Evolutionary conservation across 768 basidiomycete genomes (phyloP).

Genomic region (Rhodosporidiobolus odoratus): DNA sequence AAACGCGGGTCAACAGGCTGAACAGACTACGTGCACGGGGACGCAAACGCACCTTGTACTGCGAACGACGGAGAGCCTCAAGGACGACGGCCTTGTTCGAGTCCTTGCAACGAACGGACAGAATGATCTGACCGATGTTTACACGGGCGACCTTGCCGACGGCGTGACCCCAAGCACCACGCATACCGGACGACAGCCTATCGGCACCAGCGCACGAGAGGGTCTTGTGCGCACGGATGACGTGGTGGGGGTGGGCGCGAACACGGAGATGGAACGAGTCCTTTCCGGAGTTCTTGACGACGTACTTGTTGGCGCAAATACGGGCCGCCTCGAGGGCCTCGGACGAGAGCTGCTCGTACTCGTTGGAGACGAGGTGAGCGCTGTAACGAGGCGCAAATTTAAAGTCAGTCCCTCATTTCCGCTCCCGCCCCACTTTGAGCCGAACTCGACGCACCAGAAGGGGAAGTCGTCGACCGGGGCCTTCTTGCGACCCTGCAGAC

Average conservation of each 20-base stretch:
- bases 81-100: constrained; percentile 76
- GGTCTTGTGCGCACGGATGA: constrained; percentile 99
- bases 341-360: constrained; percentile 92
- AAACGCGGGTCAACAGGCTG: neutral
- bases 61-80: constrained; percentile 93
- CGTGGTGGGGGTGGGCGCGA: constrained; percentile 96
- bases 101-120: constrained; percentile 87
- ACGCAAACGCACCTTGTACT: constrained; percentile 64
- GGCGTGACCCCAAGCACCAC: constrained; percentile 99
- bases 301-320: constrained; percentile 99
- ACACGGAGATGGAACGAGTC: constrained; percentile 98
- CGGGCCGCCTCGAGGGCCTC: constrained; percentile 97
- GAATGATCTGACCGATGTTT: constrained; percentile 93
- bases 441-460: constrained; percentile 56
- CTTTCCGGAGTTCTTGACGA: constrained; percentile 93
- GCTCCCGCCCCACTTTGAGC: neutral
- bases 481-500: constrained; percentile 79
- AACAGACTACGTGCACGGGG: constrained; percentile 3
- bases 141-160: constrained; percentile 94
- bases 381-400: constrained; percentile 30
- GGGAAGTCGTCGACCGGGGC: constrained; percentile 97
- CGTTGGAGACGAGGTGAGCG: constrained; percentile 91
- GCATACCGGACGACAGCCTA: constrained; percentile 94
- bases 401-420: neutral
- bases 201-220: constrained; percentile 98